Evolutionary conservation across 1,139 yeast species (phyloP).

Genomic region (Saccharomyces hybrid): DNA sequence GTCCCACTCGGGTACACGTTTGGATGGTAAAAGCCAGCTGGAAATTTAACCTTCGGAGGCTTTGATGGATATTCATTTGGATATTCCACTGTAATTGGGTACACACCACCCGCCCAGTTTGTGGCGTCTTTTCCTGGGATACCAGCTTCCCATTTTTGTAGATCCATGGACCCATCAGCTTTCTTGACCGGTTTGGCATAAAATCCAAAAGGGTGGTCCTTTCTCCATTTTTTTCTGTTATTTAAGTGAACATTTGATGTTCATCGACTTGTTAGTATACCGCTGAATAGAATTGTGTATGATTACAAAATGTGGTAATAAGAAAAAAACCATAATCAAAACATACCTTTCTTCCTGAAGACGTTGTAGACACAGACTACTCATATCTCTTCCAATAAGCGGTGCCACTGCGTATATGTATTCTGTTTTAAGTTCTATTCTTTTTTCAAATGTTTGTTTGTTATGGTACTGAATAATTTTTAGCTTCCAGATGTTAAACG

Average conservation of each 20-base stretch:
- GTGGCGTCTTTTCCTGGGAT: constrained; percentile 89
- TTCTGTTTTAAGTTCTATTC: neutral
- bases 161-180: constrained; percentile 73
- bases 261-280: constrained; percentile 4
- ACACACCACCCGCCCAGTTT: constrained; percentile 75
- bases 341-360: constrained; percentile 66
- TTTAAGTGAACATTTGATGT: neutral
- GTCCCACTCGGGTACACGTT: constrained; percentile 97
- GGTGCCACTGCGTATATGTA: neutral
- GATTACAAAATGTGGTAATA: neutral
- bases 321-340: constrained; percentile 2
- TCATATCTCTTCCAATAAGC: constrained; percentile 16
- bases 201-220: constrained; percentile 97
- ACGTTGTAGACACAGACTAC: constrained; percentile 62
- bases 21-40: constrained; percentile 88
- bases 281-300: neutral
- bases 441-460: neutral
- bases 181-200: constrained; percentile 81
- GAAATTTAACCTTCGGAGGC: constrained; percentile 90
- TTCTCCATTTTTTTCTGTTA: constrained; percentile 86
- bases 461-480: neutral
- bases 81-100: constrained; percentile 75
- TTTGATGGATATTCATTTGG: constrained; percentile 93
- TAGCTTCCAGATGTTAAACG: neutral
- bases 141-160: constrained; percentile 89